phyloP scores from a whole-genome alignment of 2,329 filamentous ascomycete genomes.

The Mycosphaerella sp. region DNA sequence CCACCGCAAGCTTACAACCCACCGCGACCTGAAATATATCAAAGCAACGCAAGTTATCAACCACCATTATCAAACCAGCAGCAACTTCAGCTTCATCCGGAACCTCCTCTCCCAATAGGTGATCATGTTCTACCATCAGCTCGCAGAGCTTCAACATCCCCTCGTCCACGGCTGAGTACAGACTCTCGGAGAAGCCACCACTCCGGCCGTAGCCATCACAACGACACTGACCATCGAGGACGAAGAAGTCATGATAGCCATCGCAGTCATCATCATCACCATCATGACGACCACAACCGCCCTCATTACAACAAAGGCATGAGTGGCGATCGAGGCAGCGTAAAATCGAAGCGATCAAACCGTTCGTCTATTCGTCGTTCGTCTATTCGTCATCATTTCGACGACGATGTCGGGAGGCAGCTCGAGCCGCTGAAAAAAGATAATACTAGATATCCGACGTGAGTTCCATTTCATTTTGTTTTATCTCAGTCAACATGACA shows the following conservation, averaged over 20 bases:
- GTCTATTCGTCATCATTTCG: constrained; percentile 5
- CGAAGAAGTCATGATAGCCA: not conserved
- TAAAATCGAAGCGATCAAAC: constrained; percentile 1
- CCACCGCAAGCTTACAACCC: constrained; percentile 3
- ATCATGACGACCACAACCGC: too few species aligned
- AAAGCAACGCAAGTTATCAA: constrained; percentile 3
- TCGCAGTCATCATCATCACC: too few species aligned
- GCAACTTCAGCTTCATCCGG: not conserved
- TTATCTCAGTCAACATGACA: too few species aligned
- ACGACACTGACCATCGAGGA: not conserved
- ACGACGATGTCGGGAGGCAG: constrained; percentile 5
- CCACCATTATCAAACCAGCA: not conserved
- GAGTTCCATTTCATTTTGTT: too few species aligned
- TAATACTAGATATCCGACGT: constrained; percentile 2
- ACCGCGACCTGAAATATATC: constrained; percentile 7
- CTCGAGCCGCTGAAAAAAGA: not conserved
- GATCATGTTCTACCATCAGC: constrained; percentile 1
- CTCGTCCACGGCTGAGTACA: constrained; percentile 7
- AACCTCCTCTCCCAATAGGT: constrained; percentile 8
- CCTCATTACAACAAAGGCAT: not conserved
- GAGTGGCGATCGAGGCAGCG: constrained; percentile 1
- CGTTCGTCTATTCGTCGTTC: not conserved
- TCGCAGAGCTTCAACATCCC: not conserved
- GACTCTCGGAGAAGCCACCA: constrained; percentile 7
- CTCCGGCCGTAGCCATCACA: not conserved